Percentiles rank a stretch among this genome's conserved stretches.
Evolutionary conservation across 495 filamentous ascomycete genomes (phyloP).

Genomic region (Sordaria brevicollis): DNA sequence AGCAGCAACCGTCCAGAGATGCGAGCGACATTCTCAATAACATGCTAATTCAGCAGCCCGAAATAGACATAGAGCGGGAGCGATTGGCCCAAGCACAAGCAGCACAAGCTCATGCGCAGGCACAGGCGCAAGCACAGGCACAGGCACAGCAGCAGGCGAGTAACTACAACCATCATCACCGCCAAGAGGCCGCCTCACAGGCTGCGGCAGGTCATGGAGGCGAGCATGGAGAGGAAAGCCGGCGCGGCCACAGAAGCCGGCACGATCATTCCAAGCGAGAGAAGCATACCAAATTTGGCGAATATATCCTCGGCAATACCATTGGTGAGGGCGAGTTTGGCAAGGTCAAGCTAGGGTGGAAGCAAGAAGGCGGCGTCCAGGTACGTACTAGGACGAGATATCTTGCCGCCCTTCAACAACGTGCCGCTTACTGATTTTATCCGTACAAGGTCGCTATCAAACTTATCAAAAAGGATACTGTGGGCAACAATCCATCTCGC

Average conservation of each 20-base stretch:
- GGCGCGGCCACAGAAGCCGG: conserved; percentile 55
- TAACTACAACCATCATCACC: background rate
- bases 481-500: conserved; percentile 76
- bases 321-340: conserved; percentile 97
- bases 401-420: background rate
- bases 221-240: conserved; percentile 50
- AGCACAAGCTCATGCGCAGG: conserved; percentile 18
- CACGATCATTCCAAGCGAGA: conserved; percentile 60
- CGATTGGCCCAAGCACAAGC: conserved; percentile 55
- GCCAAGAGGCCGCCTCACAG: conserved; percentile 41
- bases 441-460: conserved; percentile 79
- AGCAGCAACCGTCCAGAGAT: conserved; percentile 49
- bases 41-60: conserved; percentile 67
- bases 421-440: background rate
- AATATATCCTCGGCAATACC: conserved; percentile 93
- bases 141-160: background rate
- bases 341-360: conserved; percentile 99
- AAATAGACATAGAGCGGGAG: conserved; percentile 66
- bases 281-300: conserved; percentile 85
- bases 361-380: conserved; percentile 79
- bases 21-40: conserved; percentile 67
- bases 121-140: background rate
- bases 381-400: conserved; percentile 29
- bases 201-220: conserved; percentile 40
- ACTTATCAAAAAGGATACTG: conserved; percentile 80